phyloP scores from a whole-genome alignment of 495 filamentous ascomycete species.

The Immersiella caudata region DNA sequence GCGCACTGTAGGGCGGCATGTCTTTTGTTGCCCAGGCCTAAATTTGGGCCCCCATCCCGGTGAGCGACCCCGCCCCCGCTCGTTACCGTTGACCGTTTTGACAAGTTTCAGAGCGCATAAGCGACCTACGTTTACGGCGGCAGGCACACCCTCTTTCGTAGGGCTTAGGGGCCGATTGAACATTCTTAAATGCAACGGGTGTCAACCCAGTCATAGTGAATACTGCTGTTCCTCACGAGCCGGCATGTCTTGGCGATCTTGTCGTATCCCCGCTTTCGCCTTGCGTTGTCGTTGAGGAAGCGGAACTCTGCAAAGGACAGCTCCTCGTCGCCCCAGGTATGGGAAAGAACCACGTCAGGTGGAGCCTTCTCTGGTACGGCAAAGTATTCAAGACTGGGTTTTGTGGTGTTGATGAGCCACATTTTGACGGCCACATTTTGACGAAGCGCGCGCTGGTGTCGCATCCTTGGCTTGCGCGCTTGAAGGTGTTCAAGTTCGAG shows the following conservation, averaged over 20 bases:
- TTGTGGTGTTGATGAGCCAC: background rate
- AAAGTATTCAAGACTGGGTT: background rate
- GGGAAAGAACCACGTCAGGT: background rate
- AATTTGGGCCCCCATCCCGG: too few species aligned
- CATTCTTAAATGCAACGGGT: background rate
- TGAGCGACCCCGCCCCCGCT: too few species aligned
- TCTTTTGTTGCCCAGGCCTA: too few species aligned
- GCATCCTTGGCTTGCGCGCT: too few species aligned
- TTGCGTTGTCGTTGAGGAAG: background rate
- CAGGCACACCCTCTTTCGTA: too few species aligned
- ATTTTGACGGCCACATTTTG: background rate
- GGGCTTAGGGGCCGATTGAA: too few species aligned
- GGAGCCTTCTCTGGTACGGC: background rate
- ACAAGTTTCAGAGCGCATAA: too few species aligned
- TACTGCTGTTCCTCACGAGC: background rate
- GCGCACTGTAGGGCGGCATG: too few species aligned
- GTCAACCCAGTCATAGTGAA: background rate
- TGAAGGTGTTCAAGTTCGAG: too few species aligned
- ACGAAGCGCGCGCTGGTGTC: too few species aligned
- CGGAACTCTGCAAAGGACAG: background rate
- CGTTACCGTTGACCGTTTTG: too few species aligned
- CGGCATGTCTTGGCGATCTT: background rate
- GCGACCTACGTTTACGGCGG: too few species aligned
- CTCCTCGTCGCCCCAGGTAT: conserved; percentile 3
- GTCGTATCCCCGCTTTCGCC: background rate